Evolutionary conservation across 2,329 filamentous ascomycete genomes (phyloP), one percentile per base, ranked within the genome.

Genomic region (Diaporthe citrichinensis): DNA sequence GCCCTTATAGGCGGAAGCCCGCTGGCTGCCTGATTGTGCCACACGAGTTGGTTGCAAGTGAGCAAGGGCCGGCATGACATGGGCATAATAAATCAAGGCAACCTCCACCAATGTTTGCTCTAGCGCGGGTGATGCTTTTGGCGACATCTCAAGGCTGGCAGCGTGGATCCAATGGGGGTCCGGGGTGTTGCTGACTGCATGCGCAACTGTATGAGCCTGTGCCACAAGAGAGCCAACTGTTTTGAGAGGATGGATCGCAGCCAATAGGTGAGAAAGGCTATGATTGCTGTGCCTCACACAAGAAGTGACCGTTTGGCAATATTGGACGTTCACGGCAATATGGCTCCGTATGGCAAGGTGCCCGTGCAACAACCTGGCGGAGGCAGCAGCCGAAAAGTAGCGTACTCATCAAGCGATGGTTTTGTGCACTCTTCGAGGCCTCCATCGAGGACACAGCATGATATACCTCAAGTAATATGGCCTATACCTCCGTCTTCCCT

Each of bases 1-100:
- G 15, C 23, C n/a, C 6, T 14, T 15, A 25, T 58, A 59, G 53
- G 68, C 51, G 31, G 53, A 34, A 71, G 28, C 25, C 23, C 14
- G 10, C 53, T 14, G 17, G 36, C 53, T 72, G 55, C 69, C 69
- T 59, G 41, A 36, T 25, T 51, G 31, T 49, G 51, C 59, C 59
- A 46, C 39, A 46, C 17, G 4, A 62, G 14, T 44, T 44, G 9
- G 39, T 20, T 71, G 68, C 53, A 59, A 34, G 68, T 59, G 10
- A 25, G n/a, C 39, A 20, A 44, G n/a, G 8, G 14, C 34, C 25
- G 39, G 15, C n/a, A n/a, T 20, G 25, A 34, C 28, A 28, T 23
- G 15, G 65, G 51, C 36, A 39, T 39, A n/a, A 9, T 59, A 44
- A 25, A 59, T 6, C 39, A 57, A 49, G 39, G 44, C 39, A 25